Conservation (phyloP, 2,329 filamentous ascomycete species). For the Alternaria incomplexa region DNA sequence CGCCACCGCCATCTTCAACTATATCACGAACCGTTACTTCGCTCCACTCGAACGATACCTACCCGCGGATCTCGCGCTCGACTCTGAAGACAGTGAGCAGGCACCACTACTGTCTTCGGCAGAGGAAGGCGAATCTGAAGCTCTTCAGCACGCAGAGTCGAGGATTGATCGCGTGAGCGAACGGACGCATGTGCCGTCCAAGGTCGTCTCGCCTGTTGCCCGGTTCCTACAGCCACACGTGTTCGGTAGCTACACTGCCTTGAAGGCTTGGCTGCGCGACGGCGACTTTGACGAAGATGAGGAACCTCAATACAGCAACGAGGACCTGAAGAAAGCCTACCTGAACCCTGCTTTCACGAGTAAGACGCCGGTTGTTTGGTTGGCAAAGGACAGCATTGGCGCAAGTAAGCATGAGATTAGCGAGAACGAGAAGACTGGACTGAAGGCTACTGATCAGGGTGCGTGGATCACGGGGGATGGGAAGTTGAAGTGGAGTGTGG, state of each 20-base stretch:
- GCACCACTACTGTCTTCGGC: slow-evolving; percentile 38
- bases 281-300: slow-evolving; percentile 41
- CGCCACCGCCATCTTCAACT: slow-evolving; percentile 41
- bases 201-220: slow-evolving; percentile 37
- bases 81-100: slow-evolving; percentile 33
- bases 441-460: slow-evolving; percentile 40
- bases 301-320: slow-evolving; percentile 41
- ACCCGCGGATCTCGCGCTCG: slow-evolving; percentile 39
- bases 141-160: slow-evolving; percentile 21
- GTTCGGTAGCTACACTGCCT: slow-evolving; percentile 42
- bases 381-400: slow-evolving; percentile 41
- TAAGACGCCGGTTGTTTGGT: slow-evolving; percentile 42
- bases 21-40: slow-evolving; percentile 43
- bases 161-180: slow-evolving; percentile 36
- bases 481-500: slow-evolving; percentile 36
- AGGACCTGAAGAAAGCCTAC: slow-evolving; percentile 43
- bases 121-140: slow-evolving; percentile 38
- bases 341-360: slow-evolving; percentile 44
- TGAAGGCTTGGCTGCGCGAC: slow-evolving; percentile 43
- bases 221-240: slow-evolving; percentile 46
- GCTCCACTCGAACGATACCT: slow-evolving; percentile 44
- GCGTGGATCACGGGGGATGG: slow-evolving; percentile 44
- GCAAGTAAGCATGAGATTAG: slow-evolving; percentile 40
- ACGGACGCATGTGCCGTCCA: slow-evolving; percentile 29
- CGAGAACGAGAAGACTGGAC: slow-evolving; percentile 36